Evolutionary conservation across 2,329 filamentous ascomycete genomes (phyloP), one percentile per base, ranked within the genome.

Genomic region (Trichothecium sympodiale): DNA sequence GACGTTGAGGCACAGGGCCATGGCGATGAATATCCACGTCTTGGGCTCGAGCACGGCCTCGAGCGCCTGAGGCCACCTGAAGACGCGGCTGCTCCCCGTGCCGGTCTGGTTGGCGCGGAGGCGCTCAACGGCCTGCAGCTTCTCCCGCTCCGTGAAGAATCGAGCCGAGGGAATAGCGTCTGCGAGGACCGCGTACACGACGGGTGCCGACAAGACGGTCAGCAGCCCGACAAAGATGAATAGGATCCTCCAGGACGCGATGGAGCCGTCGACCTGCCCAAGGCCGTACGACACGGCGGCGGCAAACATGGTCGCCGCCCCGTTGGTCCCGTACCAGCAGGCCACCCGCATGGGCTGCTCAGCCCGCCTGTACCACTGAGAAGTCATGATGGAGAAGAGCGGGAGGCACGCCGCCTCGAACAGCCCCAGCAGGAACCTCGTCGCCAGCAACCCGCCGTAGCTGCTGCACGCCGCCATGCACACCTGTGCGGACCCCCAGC

Each of bases 101-200:
- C 83, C 83, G 40, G 83, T 83, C 51, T 85, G 76, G 46, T 89
- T 89, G 16, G 75, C 66, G 0, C 82, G 67, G 5, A 89, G 73
- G 0, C 83, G 69, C 43, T 85, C 83, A 17, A 87, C 62, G 0
- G 79, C 80, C 29, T 85, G 65, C 0, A 76, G 52, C 10, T 75
- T 74, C 44, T 89, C 83, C 31, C 74, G 65, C 35, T 79, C 69
- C 7, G 62, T 80, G 17, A 91, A 48, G 38, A 71, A 74, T 12
- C 38, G 61, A 0, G 69, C 69, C 0, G 68, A 67, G 0, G 64
- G 50, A 14, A 79, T 66, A 42, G 77, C 73, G 48, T 71, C 69
- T 49, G 78, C 73, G 2, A 83, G 62, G 31, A 62, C 62, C 60
- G 62, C 73, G 54, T 75, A 81, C 1, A 77, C 58, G 9, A 80